phyloP scores from a whole-genome alignment of 768 basidiomycete genomes.

The Boletus rex-veris region DNA sequence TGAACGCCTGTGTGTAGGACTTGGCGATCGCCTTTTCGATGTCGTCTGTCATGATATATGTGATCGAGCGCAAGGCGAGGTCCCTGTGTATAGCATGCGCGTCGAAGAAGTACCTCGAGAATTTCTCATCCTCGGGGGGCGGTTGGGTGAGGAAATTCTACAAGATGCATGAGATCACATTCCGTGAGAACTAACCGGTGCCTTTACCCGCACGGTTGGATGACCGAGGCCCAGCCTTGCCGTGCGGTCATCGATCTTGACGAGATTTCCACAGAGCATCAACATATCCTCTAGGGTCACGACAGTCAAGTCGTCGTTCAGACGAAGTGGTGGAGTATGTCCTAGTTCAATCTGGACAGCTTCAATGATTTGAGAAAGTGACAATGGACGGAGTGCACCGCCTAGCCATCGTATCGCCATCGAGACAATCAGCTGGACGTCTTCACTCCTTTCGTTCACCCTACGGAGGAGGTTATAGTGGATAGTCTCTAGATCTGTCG shows the following conservation, averaged over 20 bases:
- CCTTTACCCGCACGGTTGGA: constrained; percentile 22
- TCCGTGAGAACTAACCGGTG: not conserved
- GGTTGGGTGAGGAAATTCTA: constrained; percentile 26
- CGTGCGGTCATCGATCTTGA: constrained; percentile 25
- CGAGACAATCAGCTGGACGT: constrained; percentile 24
- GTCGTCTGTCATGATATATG: constrained; percentile 25
- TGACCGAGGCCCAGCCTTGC: constrained; percentile 21
- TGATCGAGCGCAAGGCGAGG: constrained; percentile 30
- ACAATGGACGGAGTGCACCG: constrained; percentile 26
- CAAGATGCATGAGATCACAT: not conserved
- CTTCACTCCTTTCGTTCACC: constrained; percentile 20
- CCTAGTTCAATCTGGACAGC: constrained; percentile 29
- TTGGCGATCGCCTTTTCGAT: constrained; percentile 22
- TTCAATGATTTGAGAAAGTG: constrained; percentile 27
- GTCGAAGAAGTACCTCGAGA: constrained; percentile 22
- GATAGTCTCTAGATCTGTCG: constrained; percentile 20
- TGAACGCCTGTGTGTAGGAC: constrained; percentile 22
- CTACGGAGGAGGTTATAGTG: constrained; percentile 22
- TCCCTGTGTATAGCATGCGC: constrained; percentile 21
- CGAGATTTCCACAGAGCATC: constrained; percentile 24
- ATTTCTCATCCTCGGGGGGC: constrained; percentile 7
- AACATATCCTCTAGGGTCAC: constrained; percentile 26
- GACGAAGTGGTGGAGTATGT: constrained; percentile 14
- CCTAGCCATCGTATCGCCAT: constrained; percentile 24
- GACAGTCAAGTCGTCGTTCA: constrained; percentile 26